Base-by-base conservation (phyloP, 768 basidiomycete species). In the Melanogaster broomeanus region DNA sequence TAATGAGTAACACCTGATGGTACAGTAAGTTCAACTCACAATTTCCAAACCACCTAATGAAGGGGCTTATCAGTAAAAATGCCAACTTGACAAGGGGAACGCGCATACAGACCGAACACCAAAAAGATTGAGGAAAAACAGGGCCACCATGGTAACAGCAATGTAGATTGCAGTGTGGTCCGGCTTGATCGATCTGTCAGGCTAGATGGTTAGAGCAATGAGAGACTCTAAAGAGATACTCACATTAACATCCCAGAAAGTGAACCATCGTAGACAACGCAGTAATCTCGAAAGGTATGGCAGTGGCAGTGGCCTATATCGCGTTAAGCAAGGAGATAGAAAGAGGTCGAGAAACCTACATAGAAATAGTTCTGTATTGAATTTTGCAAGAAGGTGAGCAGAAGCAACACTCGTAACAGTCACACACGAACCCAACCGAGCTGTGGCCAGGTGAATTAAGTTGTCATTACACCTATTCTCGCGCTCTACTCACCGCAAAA, bases 241-340 rank as follows among this genome's bases (percentile, higher is more conserved):
- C 18, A 64, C 61, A n/a, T 64, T 41, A 5, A 9, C 15, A 61
- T 77, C 74, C 82, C 82, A 83, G 65, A 77, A 82, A 28, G 69
- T 63, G n/a, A 44, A 82, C 70, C 47, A 84, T 60, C 18, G 79
- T 66, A n/a, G 76, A 66, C 7, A 77, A 73, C 2, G 81, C 81
- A 19, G 75, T 75, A 35, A 83, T 72, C 58, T 82, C 80, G 19
- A 78, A 74, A 3, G 78, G 76, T 15, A 79, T 60, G 5, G 76
- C 73, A 54, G 75, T 77, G n/a, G 50, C 59, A 34, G 45, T n/a
- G 49, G 42, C 57, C 62, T 64, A 4, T 18, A 19, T 3, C 22
- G 42, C 6, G 13, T 3, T 56, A 8, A 50, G 48, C 7, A 22
- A 4, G 10, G 6, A 46, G 11, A 10, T 11, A 49, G 16, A 16